Evolutionary conservation across 108 stramenopile species (phyloP), one percentile per base, ranked within the genome.

Genomic region (Hondaea fermentalgiana): DNA sequence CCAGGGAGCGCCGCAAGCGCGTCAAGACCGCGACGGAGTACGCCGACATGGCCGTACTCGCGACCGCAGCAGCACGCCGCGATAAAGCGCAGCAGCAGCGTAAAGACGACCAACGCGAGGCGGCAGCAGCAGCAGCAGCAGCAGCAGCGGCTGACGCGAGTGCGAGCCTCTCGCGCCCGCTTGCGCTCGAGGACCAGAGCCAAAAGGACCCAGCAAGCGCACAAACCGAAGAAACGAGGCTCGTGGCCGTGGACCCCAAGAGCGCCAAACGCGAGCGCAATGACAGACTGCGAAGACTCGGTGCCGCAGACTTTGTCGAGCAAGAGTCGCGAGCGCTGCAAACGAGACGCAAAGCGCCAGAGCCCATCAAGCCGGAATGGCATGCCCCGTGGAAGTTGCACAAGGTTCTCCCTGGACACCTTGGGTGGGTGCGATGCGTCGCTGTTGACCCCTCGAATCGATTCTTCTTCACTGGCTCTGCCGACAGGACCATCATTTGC

Each of bases 381-480:
- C 99, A 99, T 92, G 98, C 99, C 10, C 98, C 98, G 0, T 99
- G 98, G 98, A 95, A 96, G 90, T 88, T 99, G 35, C 89, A 94
- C 35, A 94, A 97, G 5, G 99, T 99, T 44, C 87, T 99, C 14
- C 95, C 95, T 29, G 97, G 96, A 5, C 98, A 99, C 89, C 93
- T 98, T 89, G 99, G 99, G 0, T 99, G 98, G 98, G 99, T 99
- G 5, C 95, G 99, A 4, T 97, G 96, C 83, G 93, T 99, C 47
- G 98, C 98, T 0, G 95, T 99, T 83, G 98, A 99, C 92, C 98
- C 98, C 4, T 92, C 95, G 44, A 99, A 99, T 90, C 94, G 96
- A 58, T 95, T 97, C 93, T 98, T 99, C 91, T 98, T 97, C 19
- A 99, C 97, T 12, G 99, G 99, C 43, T 94, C 96, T 0, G 97